Evolutionary conservation across 768 basidiomycete species (phyloP), one percentile per base, ranked within the genome.

Genomic region (Boletus patriciae): DNA sequence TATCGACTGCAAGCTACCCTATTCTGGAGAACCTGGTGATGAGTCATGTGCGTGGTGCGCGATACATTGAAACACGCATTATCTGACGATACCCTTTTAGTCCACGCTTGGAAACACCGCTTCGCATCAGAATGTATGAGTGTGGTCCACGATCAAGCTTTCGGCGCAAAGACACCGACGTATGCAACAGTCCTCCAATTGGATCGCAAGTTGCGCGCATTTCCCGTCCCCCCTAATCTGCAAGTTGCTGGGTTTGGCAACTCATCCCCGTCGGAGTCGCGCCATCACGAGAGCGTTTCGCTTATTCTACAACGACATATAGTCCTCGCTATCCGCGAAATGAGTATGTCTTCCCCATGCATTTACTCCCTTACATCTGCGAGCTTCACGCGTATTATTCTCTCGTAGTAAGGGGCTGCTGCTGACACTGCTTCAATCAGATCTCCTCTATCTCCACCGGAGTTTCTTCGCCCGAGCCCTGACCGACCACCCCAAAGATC

Each of bases 381-480:
- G 27, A 19, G 44, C 40, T 57, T 45, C 47, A 34, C n/a, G 25
- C 19, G 33, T 34, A 46, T 36, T 56, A 9, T 58, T 43, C 37
- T 16, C 31, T 43, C 31, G 7, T 45, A 5, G 23, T 58, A 49
- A 54, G 36, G n/a, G 19, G 47, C 31, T 31, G 25, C 36, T 25
- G 44, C 57, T 72, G 52, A 72, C 60, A 52, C 46, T 43, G 49
- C 56, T 57, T 42, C 27, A 18, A 50, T 33, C 47, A 88, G 87
- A 85, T 70, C 76, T 88, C 34, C 74, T 88, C 18, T 88, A 88
- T 69, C 75, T 88, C 37, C 87, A 88, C 64, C 79, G 87, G 60
- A 85, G 83, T 66, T 88, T 87, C 74, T 88, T 88, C 60, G 87
- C 87, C 25, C 79, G 85, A 43, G 87, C 87, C 3, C 80, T 88